Evolutionary conservation across 2,329 filamentous ascomycete species (phyloP), one percentile per base, ranked within the genome.

Genomic region (Tolypocladium tundrense): DNA sequence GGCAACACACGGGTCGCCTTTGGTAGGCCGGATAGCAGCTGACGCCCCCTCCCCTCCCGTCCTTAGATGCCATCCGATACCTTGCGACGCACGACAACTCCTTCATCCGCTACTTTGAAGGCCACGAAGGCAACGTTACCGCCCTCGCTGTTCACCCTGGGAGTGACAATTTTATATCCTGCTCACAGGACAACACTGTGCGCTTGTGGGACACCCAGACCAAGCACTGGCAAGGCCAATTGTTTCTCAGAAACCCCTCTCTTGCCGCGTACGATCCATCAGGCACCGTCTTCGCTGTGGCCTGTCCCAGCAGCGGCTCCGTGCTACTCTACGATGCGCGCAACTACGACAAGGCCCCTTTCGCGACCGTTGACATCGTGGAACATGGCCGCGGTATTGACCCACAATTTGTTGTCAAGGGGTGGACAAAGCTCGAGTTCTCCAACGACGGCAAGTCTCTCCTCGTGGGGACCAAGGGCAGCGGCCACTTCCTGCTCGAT

Each of bases 31-130:
- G 13, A 13, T 21, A 9, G 31, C 33, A n/a, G 31, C 48, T 48
- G 27, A 19, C 24, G 16, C n/a, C 53, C 35, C 48, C 8, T 24
- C 40, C 21, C 27, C 9, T 33, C 13, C 58, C 24, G 21, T 7
- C 24, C 33, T 24, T n/a, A 87, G 88, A 93, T 77, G 91, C 85
- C 67, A 95, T 88, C 64, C 87, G 86, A 70, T 97, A 88, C 75
- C 88, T 91, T 61, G 95, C 84, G 58, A 96, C 88, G 14, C 94
- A 99, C 73, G 94, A 97, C 72, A 97, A 97, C 75, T 89, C 88
- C 59, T 99, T 96, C 72, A 89, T 97, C 61, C 88, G 94, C 61
- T 99, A 99, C 74, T 99, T 97, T 70, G 87, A 90, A 60, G 94
- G 93, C 54, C 94, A 99, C 72, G 88, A 89, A 48, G 87, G 83